phyloP scores from a whole-genome alignment of 441 rosid genomes.

The Lepidium campestre region DNA sequence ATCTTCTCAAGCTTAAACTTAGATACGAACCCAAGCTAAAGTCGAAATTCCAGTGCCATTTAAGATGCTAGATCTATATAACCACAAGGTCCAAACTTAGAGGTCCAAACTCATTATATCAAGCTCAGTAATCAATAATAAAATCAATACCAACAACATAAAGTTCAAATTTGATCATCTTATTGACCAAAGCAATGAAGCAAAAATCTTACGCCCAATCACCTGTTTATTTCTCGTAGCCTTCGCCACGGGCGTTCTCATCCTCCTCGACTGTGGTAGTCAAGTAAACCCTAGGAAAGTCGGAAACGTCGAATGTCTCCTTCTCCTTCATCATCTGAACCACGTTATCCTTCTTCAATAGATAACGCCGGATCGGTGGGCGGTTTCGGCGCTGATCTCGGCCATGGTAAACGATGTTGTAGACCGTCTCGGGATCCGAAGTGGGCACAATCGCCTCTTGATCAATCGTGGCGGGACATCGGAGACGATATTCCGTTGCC shows the following conservation, averaged over 20 bases:
- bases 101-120: neutral
- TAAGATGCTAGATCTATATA: neutral
- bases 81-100: neutral
- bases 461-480: conserved; percentile 66
- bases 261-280: conserved; percentile 68
- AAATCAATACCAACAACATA: neutral
- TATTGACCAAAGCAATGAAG: neutral
- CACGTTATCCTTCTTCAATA: conserved; percentile 65
- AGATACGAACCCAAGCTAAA: neutral
- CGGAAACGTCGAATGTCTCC: conserved; percentile 52
- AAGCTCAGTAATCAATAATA: neutral
- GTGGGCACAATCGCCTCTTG: conserved; percentile 53
- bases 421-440: conserved; percentile 82
- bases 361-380: conserved; percentile 57
- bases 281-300: conserved; percentile 75
- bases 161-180: neutral
- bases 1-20: neutral
- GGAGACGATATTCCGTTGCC: conserved; percentile 63
- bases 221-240: conserved; percentile 55
- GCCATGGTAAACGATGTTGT: conserved; percentile 64
- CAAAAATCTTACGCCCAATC: neutral
- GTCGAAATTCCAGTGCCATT: neutral
- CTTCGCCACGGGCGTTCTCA: conserved; percentile 59
- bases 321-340: conserved; percentile 70
- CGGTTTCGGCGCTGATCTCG: conserved; percentile 92